Evolutionary conservation across 2,329 filamentous ascomycete species (phyloP).

Genomic region (Daldinia eschscholtzii): DNA sequence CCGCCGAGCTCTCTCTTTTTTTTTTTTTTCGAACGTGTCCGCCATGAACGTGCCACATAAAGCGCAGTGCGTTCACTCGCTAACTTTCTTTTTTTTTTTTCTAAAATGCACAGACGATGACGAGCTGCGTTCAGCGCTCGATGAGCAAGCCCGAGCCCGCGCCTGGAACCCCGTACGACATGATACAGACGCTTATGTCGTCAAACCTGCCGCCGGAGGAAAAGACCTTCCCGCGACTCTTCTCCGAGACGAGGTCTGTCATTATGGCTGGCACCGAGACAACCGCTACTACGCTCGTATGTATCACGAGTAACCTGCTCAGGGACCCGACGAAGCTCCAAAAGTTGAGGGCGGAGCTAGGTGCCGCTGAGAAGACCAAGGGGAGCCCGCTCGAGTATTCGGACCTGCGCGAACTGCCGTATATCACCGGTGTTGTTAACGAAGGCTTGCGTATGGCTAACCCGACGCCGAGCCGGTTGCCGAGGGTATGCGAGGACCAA

Average conservation of each 20-base stretch:
- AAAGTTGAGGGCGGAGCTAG: constrained; percentile 35
- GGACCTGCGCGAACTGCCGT: constrained; percentile 43
- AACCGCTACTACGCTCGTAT: constrained; percentile 43
- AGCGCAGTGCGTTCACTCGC: constrained; percentile 2
- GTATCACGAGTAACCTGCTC: constrained; percentile 42
- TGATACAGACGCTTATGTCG: constrained; percentile 44
- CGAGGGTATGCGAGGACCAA: constrained; percentile 44
- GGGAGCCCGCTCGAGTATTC: constrained; percentile 36
- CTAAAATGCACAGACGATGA: constrained; percentile 40
- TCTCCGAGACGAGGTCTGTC: constrained; percentile 45
- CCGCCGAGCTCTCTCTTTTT: too few relatives aligned
- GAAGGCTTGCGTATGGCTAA: constrained; percentile 46
- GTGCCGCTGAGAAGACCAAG: constrained; percentile 36
- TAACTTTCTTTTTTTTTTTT: not conserved
- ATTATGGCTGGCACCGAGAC: constrained; percentile 49
- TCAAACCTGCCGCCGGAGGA: constrained; percentile 42
- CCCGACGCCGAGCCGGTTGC: constrained; percentile 44
- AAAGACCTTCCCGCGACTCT: constrained; percentile 46
- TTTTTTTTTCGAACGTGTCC: not conserved
- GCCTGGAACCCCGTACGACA: constrained; percentile 40
- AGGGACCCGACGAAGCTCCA: constrained; percentile 36
- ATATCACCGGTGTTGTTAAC: constrained; percentile 46
- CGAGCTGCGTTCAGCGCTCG: constrained; percentile 41
- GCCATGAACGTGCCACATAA: constrained; percentile 2
- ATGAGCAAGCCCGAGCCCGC: constrained; percentile 46